These are phyloP conservation scores for Zostera marina DNA, from an alignment of 116 monocot species.

Conservation along the genomic window DNA sequence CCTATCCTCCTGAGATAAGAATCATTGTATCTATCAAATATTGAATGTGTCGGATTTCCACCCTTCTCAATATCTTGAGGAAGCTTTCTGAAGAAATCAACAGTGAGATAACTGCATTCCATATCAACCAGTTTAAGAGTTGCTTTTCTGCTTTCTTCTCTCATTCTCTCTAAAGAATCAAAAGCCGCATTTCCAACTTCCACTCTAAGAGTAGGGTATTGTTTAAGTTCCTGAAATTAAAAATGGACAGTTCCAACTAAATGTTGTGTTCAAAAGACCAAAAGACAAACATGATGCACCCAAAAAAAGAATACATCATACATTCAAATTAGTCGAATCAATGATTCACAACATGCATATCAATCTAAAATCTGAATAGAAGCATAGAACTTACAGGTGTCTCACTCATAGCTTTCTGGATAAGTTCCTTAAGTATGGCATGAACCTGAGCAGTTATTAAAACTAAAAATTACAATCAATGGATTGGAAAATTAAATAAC, in stretches of 20 bases:
- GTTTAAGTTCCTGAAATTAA: slow-evolving; percentile 45
- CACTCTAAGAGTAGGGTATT: slow-evolving; percentile 61
- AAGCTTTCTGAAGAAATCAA: slow-evolving; percentile 88
- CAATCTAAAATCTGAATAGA: not conserved
- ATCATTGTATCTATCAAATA: slow-evolving; percentile 54
- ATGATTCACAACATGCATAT: not conserved
- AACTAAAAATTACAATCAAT: not conserved
- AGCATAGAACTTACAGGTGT: slow-evolving; percentile 17
- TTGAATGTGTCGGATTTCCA: slow-evolving; percentile 29
- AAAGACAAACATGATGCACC: too few species aligned
- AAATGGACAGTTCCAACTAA: too few species aligned
- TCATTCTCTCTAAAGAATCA: slow-evolving; percentile 59
- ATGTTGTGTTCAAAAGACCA: too few species aligned
- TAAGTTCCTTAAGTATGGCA: slow-evolving; percentile 29
- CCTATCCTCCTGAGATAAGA: slow-evolving; percentile 26
- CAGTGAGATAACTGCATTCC: slow-evolving; percentile 80
- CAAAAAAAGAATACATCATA: too few species aligned
- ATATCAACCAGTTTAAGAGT: slow-evolving; percentile 79
- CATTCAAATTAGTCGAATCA: too few species aligned
- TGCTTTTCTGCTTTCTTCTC: slow-evolving; percentile 61
- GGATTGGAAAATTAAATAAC: not conserved
- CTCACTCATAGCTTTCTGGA: slow-evolving; percentile 32
- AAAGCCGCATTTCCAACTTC: slow-evolving; percentile 48
- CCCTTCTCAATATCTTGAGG: slow-evolving; percentile 79
- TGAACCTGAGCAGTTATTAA: slow-evolving; percentile 14